Evolutionary conservation across 1,139 yeast genomes (phyloP), one percentile per base, ranked within the genome.

Genomic region (Pichia kudriavzevii): DNA sequence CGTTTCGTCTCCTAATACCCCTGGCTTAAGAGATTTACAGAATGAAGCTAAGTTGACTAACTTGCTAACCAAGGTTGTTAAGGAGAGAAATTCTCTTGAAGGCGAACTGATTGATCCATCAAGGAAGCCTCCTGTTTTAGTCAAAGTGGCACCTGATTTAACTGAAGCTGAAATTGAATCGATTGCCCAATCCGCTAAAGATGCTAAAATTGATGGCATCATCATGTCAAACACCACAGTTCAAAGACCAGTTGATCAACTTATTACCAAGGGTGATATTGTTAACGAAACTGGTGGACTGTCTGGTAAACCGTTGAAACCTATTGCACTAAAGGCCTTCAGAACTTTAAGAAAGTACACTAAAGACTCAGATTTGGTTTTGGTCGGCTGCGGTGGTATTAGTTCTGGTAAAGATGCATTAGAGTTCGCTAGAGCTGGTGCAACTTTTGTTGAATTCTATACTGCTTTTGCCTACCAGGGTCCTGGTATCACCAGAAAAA

Each of bases 1-100:
- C 52, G 95, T 88, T n/a, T 85, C 95, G 1, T 82, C 94, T 32
- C 98, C 98, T 42, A 88, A 88, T 56, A 91, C 97, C 1, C 96
- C 97, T 2, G 97, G 97, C 2, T 68, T 88, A 46, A 74, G 97
- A 52, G 85, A 79, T 47, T 69, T 88, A 45, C 98, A 88, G 61
- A 72, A 65, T 42, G 95, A 84, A 50, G 69, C 67, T 42, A 82
- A 80, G 55, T 68, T 88, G 40, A 73, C 85, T 8, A 66, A 67
- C 27, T 64, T 88, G 47, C 66, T 88, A 47, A 61, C 72, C 3
- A 64, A 77, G n/a, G 82, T 80, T 29, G 80, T 79, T 8, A 53
- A 60, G 1, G 79, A 76, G 52, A 68, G 88, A 57, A 63, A 79
- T 43, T 43, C 53, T 0, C 59, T 74, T 30, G 60, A 59, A 1